Evolutionary conservation across 108 stramenopile species (phyloP).

Genomic region (Cyclostephanos invisitatus): DNA sequence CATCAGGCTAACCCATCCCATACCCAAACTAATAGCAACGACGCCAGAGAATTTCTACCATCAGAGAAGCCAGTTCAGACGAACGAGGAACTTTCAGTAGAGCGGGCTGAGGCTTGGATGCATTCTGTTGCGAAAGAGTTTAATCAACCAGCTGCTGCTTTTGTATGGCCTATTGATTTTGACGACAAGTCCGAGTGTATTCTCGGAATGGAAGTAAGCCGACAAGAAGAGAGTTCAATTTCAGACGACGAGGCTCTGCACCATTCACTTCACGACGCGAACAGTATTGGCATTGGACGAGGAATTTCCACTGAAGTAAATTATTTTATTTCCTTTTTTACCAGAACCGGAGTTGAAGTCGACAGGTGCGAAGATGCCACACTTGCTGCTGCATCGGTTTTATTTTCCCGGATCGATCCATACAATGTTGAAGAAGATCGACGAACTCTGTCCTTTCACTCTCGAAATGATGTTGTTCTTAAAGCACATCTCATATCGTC

Average conservation of each 20-base stretch:
- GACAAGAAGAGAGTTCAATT: constrained; percentile 5
- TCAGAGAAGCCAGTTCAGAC: constrained; percentile 8
- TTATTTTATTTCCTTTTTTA: constrained; percentile 71
- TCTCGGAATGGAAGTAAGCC: background rate
- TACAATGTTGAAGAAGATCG: constrained; percentile 40
- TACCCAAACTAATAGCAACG: constrained; percentile 15
- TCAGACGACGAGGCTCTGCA: constrained; percentile 14
- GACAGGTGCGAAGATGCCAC: constrained; percentile 94
- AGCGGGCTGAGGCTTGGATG: constrained; percentile 73
- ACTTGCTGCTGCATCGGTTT: constrained; percentile 69
- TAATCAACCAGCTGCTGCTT: constrained; percentile 93
- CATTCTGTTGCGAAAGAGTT: constrained; percentile 83
- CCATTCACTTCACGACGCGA: background rate
- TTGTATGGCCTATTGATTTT: constrained; percentile 59
- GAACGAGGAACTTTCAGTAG: constrained; percentile 3
- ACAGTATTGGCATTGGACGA: constrained; percentile 1
- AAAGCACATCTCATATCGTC: constrained; percentile 8
- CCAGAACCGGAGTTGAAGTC: constrained; percentile 70
- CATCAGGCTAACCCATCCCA: background rate
- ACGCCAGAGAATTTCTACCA: constrained; percentile 12
- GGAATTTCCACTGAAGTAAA: constrained; percentile 11
- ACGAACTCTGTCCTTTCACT: constrained; percentile 30
- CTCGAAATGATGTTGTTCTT: constrained; percentile 22
- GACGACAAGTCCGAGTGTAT: constrained; percentile 4
- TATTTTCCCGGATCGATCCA: constrained; percentile 56